These are phyloP conservation scores for Fusarium sp. DNA, from an alignment of 2,329 filamentous ascomycete species.

Conservation along the genomic window DNA sequence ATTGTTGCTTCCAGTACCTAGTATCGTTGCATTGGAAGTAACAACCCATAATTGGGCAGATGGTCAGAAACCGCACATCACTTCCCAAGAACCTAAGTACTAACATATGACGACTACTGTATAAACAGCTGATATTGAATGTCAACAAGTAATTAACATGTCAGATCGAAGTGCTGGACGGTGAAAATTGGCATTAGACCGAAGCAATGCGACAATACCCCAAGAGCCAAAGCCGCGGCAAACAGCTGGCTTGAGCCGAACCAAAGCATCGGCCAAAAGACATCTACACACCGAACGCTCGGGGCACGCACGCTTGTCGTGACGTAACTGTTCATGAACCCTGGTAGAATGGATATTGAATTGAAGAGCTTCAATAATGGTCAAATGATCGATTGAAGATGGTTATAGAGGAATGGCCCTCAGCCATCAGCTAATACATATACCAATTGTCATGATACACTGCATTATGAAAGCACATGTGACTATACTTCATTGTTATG, in stretches of 20 bases:
- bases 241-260: slow-evolving; percentile 40
- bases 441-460: not conserved
- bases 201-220: slow-evolving; percentile 47
- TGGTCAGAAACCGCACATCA: too few species aligned
- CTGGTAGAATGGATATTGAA: slow-evolving; percentile 4
- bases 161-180: not conserved
- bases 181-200: slow-evolving; percentile 32
- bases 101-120: not conserved
- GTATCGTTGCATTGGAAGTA: too few species aligned
- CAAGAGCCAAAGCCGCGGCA: slow-evolving; percentile 36
- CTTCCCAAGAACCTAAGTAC: not conserved
- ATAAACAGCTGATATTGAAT: not conserved
- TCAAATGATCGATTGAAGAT: not conserved
- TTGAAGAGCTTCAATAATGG: not conserved
- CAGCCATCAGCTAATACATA: not conserved
- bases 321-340: slow-evolving; percentile 38
- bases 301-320: slow-evolving; percentile 42
- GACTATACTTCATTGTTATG: slow-evolving; percentile 3
- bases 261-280: slow-evolving; percentile 39
- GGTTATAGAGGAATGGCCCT: not conserved
- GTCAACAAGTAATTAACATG: not conserved
- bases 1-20: too few species aligned
- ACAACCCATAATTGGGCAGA: too few species aligned
- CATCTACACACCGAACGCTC: slow-evolving; percentile 37
- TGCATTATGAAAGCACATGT: slow-evolving; percentile 4